Conservation (phyloP, 371 early-diverging fungal species). For the Syncephalastrum sp. region DNA sequence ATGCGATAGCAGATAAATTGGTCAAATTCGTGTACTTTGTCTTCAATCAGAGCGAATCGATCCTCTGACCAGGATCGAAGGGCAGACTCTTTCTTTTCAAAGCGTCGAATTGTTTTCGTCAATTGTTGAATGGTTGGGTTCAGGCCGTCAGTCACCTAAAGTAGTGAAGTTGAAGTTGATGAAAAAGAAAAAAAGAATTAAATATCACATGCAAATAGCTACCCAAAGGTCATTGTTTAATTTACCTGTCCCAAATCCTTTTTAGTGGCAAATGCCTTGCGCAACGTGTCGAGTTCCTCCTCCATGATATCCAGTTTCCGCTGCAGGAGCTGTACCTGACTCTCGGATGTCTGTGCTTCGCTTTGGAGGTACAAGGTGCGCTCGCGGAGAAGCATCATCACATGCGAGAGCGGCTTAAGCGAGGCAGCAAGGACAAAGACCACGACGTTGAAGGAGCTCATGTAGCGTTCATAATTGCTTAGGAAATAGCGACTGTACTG, state of each 20-base stretch:
- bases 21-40: constrained; percentile 60
- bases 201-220: constrained; percentile 9
- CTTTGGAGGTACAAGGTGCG: constrained; percentile 58
- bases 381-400: constrained; percentile 51
- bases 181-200: neutral
- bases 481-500: constrained; percentile 55
- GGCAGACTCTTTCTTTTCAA: constrained; percentile 56
- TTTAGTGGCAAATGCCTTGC: constrained; percentile 65
- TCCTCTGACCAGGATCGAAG: constrained; percentile 60
- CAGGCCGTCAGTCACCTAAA: constrained; percentile 37
- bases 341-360: constrained; percentile 50
- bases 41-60: constrained; percentile 50
- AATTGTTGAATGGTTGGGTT: constrained; percentile 48
- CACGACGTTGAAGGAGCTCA: constrained; percentile 62
- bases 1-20: constrained; percentile 53
- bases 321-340: constrained; percentile 46
- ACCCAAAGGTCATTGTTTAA: neutral
- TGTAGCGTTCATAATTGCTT: constrained; percentile 55
- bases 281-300: constrained; percentile 52
- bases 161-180: neutral
- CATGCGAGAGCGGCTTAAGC: constrained; percentile 57
- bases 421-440: constrained; percentile 63
- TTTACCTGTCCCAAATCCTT: constrained; percentile 57
- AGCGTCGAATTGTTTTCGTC: constrained; percentile 54
- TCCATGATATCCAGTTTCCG: constrained; percentile 50